Base-by-base conservation (phyloP, 208 protist genomes). In the Crithidia mellificae region DNA sequence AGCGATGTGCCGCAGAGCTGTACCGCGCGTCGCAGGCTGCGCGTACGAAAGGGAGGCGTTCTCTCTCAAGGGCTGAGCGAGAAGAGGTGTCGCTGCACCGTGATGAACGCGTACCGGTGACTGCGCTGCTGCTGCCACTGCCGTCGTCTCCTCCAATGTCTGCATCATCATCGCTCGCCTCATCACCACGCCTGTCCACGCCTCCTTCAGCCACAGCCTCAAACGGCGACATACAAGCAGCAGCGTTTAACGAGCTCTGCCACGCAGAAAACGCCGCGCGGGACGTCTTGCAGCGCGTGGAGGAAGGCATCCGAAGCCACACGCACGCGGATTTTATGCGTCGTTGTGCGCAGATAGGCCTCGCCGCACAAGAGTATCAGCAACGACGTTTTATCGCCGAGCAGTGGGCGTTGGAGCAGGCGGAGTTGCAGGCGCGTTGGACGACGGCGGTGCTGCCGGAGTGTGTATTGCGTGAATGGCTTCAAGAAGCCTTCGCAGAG, bases 381-480 rank as follows among this genome's bases (percentile, higher is more conserved):
- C 49, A 39, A 2, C 46, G 66, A 12, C 36, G 41, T 8, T 54
- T 38, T 19, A 19, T 66, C 29, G 6, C 11, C 3, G 9, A 55
- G 17, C 11, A 43, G 57, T 65, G 58, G 47, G 49, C 11, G 6
- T 22, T 73, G 57, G 25, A 39, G 27, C 50, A 53, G 67, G 15
- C 36, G 15, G 67, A 73, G 50, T 66, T 34, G 67, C 67, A 66
- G 41, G 30, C 32, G 9, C 67, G 67, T 7, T 73, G 67, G 67
- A 34, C 46, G 29, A 27, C 38, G 17, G 30, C 63, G 0, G n/a
- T 73, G 11, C 38, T 73, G 39, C 67, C 67, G 25, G 67, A 73
- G 50, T 73, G 67, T 25, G 49, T 66, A 30, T 53, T 72, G 27
- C 66, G 66, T 20, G 41, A 36, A 1, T 32, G 62, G 7, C 34